Percentiles rank a stretch among this genome's conserved stretches.
Evolutionary conservation across 75 land plant genomes (phyloP).

Genomic region (Azolla pinnata): DNA sequence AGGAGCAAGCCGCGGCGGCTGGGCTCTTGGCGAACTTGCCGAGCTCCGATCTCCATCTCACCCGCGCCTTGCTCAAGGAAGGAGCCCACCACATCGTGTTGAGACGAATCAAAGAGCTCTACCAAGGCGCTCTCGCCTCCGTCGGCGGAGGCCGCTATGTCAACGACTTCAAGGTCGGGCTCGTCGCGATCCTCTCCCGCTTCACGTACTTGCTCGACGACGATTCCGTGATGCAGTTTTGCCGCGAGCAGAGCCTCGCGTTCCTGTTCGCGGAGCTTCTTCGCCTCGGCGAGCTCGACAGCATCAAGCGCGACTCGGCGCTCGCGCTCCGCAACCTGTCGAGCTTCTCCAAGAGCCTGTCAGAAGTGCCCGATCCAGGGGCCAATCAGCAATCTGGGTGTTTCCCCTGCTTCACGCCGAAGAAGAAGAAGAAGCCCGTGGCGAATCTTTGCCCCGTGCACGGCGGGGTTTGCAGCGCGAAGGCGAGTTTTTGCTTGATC

Average conservation of each 20-base stretch:
- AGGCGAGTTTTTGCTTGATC: slow-evolving; percentile 52
- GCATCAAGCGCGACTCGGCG: slow-evolving; percentile 48
- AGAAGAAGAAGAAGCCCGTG: slow-evolving; percentile 9
- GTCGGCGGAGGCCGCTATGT: slow-evolving; percentile 34
- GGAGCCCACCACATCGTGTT: slow-evolving; percentile 26
- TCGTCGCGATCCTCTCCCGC: slow-evolving; percentile 51
- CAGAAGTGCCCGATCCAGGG: slow-evolving; percentile 29
- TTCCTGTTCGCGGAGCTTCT: slow-evolving; percentile 42
- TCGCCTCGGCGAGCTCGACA: slow-evolving; percentile 32
- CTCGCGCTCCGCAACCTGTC: slow-evolving; percentile 60
- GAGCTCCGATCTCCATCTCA: slow-evolving; percentile 38
- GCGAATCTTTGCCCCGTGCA: slow-evolving; percentile 43
- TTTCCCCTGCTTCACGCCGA: not conserved
- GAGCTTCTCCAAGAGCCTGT: slow-evolving; percentile 36
- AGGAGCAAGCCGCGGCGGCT: slow-evolving; percentile 43
- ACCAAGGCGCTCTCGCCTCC: slow-evolving; percentile 25
- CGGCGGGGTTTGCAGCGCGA: slow-evolving; percentile 44
- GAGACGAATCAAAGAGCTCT: slow-evolving; percentile 28
- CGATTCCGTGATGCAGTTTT: slow-evolving; percentile 29
- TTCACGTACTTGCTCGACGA: slow-evolving; percentile 59
- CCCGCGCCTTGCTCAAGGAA: slow-evolving; percentile 35
- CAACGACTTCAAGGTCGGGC: slow-evolving; percentile 38
- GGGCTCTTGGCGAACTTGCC: slow-evolving; percentile 55
- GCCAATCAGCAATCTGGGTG: slow-evolving; percentile 5
- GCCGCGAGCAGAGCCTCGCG: slow-evolving; percentile 30